Evolutionary conservation across 768 basidiomycete genomes (phyloP).

Genomic region (Suillus paluster): DNA sequence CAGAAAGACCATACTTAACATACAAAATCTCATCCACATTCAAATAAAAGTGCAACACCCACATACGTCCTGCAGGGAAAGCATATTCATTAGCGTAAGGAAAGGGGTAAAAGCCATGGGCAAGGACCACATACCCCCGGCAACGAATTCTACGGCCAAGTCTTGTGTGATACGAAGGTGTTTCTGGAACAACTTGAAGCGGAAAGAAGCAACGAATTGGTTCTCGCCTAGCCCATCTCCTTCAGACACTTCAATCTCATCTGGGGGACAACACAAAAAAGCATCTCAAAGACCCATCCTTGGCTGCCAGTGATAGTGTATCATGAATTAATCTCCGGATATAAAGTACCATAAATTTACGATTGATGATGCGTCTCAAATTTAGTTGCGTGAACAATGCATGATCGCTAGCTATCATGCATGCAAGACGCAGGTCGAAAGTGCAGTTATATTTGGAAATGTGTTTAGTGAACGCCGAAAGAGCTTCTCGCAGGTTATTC

Average conservation of each 20-base stretch:
- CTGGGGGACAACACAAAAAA: not conserved
- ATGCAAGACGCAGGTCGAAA: not conserved
- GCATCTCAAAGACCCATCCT: not conserved
- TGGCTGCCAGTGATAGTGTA: too few relatives aligned
- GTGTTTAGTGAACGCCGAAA: not conserved
- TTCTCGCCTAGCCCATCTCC: too few relatives aligned
- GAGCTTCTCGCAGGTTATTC: not conserved
- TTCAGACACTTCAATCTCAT: too few relatives aligned
- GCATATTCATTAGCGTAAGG: not conserved
- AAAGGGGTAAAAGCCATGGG: too few relatives aligned
- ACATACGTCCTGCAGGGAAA: not conserved
- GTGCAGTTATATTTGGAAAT: not conserved
- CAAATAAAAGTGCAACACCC: not conserved
- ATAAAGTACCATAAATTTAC: too few relatives aligned
- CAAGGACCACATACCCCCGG: slow-evolving; percentile 28
- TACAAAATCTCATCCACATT: not conserved
- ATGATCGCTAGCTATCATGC: not conserved
- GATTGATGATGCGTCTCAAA: too few relatives aligned
- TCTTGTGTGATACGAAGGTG: not conserved
- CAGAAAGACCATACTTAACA: not conserved
- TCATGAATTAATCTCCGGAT: not conserved
- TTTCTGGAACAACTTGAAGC: too few relatives aligned
- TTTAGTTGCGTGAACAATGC: not conserved
- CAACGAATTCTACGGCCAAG: not conserved
- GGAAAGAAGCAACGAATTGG: too few relatives aligned